Evolutionary conservation across 2,329 filamentous ascomycete genomes (phyloP).

Genomic region (Phoma sp.): DNA sequence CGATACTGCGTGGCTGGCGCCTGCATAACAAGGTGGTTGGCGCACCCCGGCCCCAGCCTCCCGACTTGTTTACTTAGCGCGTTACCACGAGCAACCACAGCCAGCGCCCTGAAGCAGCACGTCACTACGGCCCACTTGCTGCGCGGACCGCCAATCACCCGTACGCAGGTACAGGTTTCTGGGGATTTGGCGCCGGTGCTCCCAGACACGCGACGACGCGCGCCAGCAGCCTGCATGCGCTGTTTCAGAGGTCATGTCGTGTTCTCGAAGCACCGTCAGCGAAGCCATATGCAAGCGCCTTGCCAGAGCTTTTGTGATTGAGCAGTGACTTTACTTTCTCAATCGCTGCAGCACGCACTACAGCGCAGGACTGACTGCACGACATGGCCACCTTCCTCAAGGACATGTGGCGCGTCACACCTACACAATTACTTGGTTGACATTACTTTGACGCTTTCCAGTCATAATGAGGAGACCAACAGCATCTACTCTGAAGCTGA

Average conservation of each 20-base stretch:
- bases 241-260: neutral
- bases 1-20: conserved; percentile 11
- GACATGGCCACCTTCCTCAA: no score
- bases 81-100: conserved; percentile 7
- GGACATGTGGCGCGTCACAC: neutral
- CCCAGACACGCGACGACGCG: neutral
- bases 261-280: neutral
- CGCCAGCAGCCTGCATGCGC: neutral
- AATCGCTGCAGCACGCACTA: no score
- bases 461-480: no score
- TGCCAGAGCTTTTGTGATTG: no score
- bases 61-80: conserved; percentile 7
- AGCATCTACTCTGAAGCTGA: neutral
- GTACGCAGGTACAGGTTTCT: neutral
- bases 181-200: conserved; percentile 7
- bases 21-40: conserved; percentile 15
- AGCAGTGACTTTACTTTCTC: no score
- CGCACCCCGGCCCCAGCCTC: conserved; percentile 1
- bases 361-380: no score
- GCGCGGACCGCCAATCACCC: conserved; percentile 3
- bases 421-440: neutral
- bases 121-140: conserved; percentile 1
- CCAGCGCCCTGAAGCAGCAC: neutral
- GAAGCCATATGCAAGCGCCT: no score
- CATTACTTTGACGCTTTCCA: neutral